Conservation (phyloP, 495 filamentous ascomycete genomes). For the Paragyromitra xinjiangensis region DNA sequence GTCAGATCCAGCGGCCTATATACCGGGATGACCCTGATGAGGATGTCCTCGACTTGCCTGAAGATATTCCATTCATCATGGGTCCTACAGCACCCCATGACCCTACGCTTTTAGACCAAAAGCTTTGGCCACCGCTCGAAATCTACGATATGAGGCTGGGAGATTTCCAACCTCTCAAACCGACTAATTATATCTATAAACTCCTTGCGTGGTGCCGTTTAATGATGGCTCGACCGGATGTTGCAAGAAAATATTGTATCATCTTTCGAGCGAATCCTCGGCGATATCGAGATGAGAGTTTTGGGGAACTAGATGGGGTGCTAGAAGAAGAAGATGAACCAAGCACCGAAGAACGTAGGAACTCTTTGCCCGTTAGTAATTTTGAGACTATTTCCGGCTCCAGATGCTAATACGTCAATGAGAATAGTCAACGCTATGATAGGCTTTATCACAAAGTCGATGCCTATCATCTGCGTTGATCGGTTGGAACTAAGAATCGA, state of each 20-base stretch:
- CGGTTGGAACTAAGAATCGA: neutral
- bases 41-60: slow-evolving; percentile 22
- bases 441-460: neutral
- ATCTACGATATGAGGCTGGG: neutral
- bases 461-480: slow-evolving; percentile 6
- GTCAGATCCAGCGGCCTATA: neutral
- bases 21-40: slow-evolving; percentile 23
- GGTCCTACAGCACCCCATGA: neutral
- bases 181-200: slow-evolving; percentile 16
- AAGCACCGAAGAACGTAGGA: slow-evolving; percentile 19
- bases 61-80: slow-evolving; percentile 10
- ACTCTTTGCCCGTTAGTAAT: neutral
- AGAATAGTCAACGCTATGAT: slow-evolving; percentile 32
- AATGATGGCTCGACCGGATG: slow-evolving; percentile 17
- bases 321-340: slow-evolving; percentile 3
- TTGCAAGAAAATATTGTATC: slow-evolving; percentile 22
- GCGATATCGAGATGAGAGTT: neutral
- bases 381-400: neutral
- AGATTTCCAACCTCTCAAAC: neutral
- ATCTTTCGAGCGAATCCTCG: slow-evolving; percentile 24
- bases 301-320: slow-evolving; percentile 2
- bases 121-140: slow-evolving; percentile 4
- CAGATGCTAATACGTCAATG: neutral
- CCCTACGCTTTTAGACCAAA: slow-evolving; percentile 1
- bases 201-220: slow-evolving; percentile 11